Evolutionary conservation across 2,329 filamentous ascomycete species (phyloP).

Genomic region (Pestalotiopsis sp.): DNA sequence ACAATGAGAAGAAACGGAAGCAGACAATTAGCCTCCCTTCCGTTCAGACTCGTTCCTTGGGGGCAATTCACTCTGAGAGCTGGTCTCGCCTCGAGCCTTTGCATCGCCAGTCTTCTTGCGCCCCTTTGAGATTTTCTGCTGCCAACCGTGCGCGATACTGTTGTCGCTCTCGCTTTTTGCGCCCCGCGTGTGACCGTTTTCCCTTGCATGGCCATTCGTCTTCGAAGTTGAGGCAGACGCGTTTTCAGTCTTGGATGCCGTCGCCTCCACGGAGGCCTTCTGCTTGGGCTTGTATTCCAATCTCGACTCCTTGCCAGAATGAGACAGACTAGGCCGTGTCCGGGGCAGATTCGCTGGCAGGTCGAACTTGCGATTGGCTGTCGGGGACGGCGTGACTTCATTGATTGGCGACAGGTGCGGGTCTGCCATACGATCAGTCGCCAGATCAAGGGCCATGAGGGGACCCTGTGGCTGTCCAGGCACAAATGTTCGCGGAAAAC

Average conservation of each 20-base stretch:
- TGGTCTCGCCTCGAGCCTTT: slow-evolving; percentile 48
- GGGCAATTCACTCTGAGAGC: slow-evolving; percentile 51
- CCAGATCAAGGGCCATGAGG: slow-evolving; percentile 58
- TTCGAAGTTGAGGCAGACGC: slow-evolving; percentile 31
- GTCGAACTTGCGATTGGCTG: slow-evolving; percentile 57
- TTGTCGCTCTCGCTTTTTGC: slow-evolving; percentile 57
- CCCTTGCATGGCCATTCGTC: slow-evolving; percentile 42
- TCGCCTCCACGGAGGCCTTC: slow-evolving; percentile 26
- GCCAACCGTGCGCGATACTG: slow-evolving; percentile 52
- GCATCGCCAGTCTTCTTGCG: slow-evolving; percentile 53
- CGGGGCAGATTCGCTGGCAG: slow-evolving; percentile 30
- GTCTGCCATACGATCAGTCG: slow-evolving; percentile 49
- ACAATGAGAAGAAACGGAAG: slow-evolving; percentile 9
- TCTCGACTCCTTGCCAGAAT: slow-evolving; percentile 22
- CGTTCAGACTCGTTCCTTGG: slow-evolving; percentile 64
- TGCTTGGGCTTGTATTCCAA: slow-evolving; percentile 30
- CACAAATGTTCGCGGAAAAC: slow-evolving; percentile 28
- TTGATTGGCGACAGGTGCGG: slow-evolving; percentile 72
- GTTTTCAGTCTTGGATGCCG: slow-evolving; percentile 24
- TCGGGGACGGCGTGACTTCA: slow-evolving; percentile 73
- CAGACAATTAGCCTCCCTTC: slow-evolving; percentile 58
- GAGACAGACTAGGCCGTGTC: slow-evolving; percentile 14
- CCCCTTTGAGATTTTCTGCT: slow-evolving; percentile 55
- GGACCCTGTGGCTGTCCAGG: slow-evolving; percentile 49
- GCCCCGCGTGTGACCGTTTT: slow-evolving; percentile 57